These are phyloP conservation scores for Narthecium ossifragum DNA, from an alignment of 106 monocot species.

Conservation along the genomic window DNA sequence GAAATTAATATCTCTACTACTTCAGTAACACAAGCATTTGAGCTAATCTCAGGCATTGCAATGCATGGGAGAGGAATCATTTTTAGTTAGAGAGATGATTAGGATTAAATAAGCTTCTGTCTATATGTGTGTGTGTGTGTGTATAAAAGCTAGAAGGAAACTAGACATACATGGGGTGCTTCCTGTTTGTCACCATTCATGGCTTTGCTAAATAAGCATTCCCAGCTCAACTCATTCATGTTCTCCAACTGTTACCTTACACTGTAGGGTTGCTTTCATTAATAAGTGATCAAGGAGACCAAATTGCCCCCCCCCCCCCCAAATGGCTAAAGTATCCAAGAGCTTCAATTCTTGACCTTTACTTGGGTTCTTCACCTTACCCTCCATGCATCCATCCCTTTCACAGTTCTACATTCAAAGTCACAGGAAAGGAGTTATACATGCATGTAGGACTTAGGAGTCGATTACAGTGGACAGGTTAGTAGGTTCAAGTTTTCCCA, in stretches of 20 bases:
- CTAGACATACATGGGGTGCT: too few species aligned
- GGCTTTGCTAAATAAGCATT: not conserved
- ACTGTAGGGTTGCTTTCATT: slow-evolving; percentile 2
- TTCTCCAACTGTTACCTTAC: not conserved
- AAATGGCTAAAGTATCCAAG: not conserved
- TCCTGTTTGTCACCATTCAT: not conserved
- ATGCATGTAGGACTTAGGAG: too few species aligned
- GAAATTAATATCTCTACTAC: too few species aligned
- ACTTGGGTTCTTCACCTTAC: slow-evolving; percentile 1
- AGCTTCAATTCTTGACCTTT: not conserved
- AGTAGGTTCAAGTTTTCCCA: too few species aligned
- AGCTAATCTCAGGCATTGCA: too few species aligned
- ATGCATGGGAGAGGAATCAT: too few species aligned
- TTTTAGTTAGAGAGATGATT: too few species aligned
- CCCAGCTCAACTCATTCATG: not conserved
- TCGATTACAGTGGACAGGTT: too few species aligned
- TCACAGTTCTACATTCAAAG: not conserved
- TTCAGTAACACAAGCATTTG: too few species aligned
- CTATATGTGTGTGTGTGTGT: too few species aligned
- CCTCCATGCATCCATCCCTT: slow-evolving; percentile 4
- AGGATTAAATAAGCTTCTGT: too few species aligned
- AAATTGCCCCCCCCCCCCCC: too few species aligned
- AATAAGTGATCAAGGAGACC: not conserved
- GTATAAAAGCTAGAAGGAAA: not conserved
- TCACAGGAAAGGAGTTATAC: not conserved